Conservation (phyloP, 129 eudicot genomes). For the Pulicaria dysenterica region DNA sequence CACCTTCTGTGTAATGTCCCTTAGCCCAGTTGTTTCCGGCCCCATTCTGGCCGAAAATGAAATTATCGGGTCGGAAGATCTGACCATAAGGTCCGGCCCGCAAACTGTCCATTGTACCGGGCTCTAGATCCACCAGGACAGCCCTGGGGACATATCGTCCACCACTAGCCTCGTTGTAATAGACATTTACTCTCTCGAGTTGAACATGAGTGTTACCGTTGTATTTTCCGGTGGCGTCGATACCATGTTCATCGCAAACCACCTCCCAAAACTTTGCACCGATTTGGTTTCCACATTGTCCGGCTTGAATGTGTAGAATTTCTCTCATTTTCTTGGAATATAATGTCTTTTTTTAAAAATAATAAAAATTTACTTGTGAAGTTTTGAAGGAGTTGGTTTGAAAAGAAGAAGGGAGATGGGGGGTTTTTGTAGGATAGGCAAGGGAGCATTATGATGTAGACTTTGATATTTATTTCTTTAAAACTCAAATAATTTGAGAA, state of each 20-base stretch:
- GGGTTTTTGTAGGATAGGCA: slow-evolving; percentile 49
- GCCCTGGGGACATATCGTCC: slow-evolving; percentile 85
- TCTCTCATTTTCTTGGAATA: slow-evolving; percentile 62
- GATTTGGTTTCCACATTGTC: slow-evolving; percentile 90
- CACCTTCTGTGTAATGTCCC: slow-evolving; percentile 90
- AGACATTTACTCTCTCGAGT: slow-evolving; percentile 79
- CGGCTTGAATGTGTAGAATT: slow-evolving; percentile 83
- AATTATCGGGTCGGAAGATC: slow-evolving; percentile 82
- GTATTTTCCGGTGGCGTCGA: slow-evolving; percentile 58
- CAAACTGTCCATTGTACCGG: slow-evolving; percentile 81
- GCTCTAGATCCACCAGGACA: slow-evolving; percentile 78
- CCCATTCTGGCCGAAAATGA: slow-evolving; percentile 78
- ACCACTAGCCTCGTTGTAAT: slow-evolving; percentile 78
- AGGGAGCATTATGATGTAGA: slow-evolving; percentile 39
- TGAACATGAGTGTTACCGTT: slow-evolving; percentile 54
- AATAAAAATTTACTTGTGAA: background rate
- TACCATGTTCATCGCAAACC: slow-evolving; percentile 79
- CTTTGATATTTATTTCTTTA: slow-evolving; percentile 38
- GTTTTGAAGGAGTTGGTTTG: slow-evolving; percentile 15
- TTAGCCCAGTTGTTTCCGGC: slow-evolving; percentile 89
- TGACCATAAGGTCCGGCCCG: slow-evolving; percentile 74
- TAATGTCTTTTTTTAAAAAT: background rate
- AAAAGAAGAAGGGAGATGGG: slow-evolving; percentile 20
- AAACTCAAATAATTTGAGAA: slow-evolving; percentile 21
- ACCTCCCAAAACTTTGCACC: slow-evolving; percentile 92